phyloP scores from a whole-genome alignment of 352 stramenopile genomes.

The Phytophthora fragariaefolia region DNA sequence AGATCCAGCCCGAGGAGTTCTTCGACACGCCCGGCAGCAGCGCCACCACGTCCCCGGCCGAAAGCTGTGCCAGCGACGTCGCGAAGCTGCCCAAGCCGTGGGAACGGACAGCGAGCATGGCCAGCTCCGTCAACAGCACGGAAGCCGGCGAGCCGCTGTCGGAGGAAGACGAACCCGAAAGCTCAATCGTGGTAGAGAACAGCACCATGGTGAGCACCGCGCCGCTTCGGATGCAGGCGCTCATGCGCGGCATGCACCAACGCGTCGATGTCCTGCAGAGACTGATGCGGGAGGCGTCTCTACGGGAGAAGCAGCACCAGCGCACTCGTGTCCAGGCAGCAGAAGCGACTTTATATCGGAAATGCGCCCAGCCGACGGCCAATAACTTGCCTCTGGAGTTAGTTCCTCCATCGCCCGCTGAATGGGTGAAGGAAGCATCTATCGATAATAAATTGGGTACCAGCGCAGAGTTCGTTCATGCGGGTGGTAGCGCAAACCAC shows the following conservation, averaged over 20 bases:
- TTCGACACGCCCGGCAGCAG: conserved; percentile 17
- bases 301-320: neutral
- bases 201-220: neutral
- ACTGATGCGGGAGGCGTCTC: conserved; percentile 21
- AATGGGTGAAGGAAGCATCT: neutral
- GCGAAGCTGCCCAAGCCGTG: conserved; percentile 17
- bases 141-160: conserved; percentile 17
- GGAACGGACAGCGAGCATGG: conserved; percentile 16
- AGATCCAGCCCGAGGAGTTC: conserved; percentile 23
- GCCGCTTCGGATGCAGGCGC: conserved; percentile 21
- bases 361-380: neutral
- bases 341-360: conserved; percentile 17
- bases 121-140: conserved; percentile 28
- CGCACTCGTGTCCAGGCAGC: neutral
- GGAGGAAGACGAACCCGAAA: conserved; percentile 5
- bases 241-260: conserved; percentile 32
- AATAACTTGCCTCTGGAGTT: neutral
- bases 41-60: conserved; percentile 5
- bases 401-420: neutral
- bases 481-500: conserved; percentile 11
- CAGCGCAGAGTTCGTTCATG: conserved; percentile 1
- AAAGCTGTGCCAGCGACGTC: conserved; percentile 18
- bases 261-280: conserved; percentile 27
- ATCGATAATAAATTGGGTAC: neutral
- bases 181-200: neutral